Percentiles rank a stretch among this genome's conserved stretches.
Conservation (phyloP, 2,329 filamentous ascomycete species). For the Penicillium verrucosum region DNA sequence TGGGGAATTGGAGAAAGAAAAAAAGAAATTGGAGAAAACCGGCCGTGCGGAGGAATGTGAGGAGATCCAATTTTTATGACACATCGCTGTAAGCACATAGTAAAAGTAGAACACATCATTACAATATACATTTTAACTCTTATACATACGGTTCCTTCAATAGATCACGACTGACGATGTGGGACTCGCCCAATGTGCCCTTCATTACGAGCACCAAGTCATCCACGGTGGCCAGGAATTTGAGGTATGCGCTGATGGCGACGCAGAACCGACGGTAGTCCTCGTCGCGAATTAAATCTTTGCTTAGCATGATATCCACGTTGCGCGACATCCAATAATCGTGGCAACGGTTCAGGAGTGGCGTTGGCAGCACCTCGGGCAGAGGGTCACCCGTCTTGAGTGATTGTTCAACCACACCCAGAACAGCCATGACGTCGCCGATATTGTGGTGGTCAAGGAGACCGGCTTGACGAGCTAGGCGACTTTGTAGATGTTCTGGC, state of each 20-base stretch:
- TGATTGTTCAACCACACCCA: conserved; percentile 48
- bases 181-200: conserved; percentile 43
- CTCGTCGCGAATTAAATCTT: conserved; percentile 39
- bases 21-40: conserved; percentile 9
- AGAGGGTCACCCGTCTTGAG: conserved; percentile 49
- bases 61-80: conserved; percentile 4
- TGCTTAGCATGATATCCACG: conserved; percentile 30
- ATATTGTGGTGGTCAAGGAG: conserved; percentile 46
- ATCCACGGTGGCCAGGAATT: conserved; percentile 45
- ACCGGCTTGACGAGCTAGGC: conserved; percentile 40
- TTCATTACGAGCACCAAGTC: conserved; percentile 48
- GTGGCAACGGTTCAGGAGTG: conserved; percentile 41
- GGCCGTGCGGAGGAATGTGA: conserved; percentile 8
- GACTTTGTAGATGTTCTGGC: conserved; percentile 41
- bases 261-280: conserved; percentile 49
- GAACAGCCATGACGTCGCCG: conserved; percentile 51
- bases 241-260: conserved; percentile 45
- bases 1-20: neutral
- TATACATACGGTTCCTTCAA: conserved; percentile 8
- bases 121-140: neutral
- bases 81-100: neutral
- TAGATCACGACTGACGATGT: conserved; percentile 29
- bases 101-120: neutral
- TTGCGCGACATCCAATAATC: conserved; percentile 25
- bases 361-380: conserved; percentile 49